Evolutionary conservation across 331 rosid species (phyloP), one percentile per base, ranked within the genome.

Genomic region (Erythrophleum ivorense): DNA sequence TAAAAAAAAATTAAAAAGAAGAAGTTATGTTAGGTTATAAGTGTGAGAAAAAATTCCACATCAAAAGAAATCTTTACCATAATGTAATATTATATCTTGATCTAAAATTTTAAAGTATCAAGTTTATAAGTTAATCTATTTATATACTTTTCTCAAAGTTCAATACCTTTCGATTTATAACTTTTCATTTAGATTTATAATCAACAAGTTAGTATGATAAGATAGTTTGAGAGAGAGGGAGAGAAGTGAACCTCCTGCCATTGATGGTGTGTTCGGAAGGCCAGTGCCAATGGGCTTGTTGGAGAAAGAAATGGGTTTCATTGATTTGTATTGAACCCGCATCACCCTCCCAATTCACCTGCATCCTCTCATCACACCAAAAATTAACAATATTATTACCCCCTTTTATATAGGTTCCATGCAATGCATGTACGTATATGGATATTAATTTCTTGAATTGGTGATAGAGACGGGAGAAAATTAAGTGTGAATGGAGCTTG

Each of bases 281-380:
- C 48, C 89, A 86, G 85, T 93, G 97, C 97, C 97, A 90, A 36
- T 93, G 97, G 58, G 57, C n/a, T 82, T 84, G 87, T 75, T 82
- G 79, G 66, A 93, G 89, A 48, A 50, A 31, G 80, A 86, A 91
- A 18, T 74, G 64, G 9, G 69, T 82, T 78, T 87, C 90, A 54
- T 84, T 60, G 34, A 91, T 78, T n/a, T 45, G 24, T 34, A 86
- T 79, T 0, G 80, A 87, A 55, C 97, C 91, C 0, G 87, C 89
- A 29, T 87, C 79, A 3, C 78, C 94, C 8, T 4, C 65, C 94
- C 91, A 93, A 0, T 40, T 46, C 7, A 89, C 33, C 94, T 91
- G 72, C 73, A 81, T 10, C 9, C 1, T 1, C 13, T 12, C 41
- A 7, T 6, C 24, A 24, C 9, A 15, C 18, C 19, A 9, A 18